Evolutionary conservation across 768 basidiomycete genomes (phyloP).

Genomic region (Tephrocybe rancida): DNA sequence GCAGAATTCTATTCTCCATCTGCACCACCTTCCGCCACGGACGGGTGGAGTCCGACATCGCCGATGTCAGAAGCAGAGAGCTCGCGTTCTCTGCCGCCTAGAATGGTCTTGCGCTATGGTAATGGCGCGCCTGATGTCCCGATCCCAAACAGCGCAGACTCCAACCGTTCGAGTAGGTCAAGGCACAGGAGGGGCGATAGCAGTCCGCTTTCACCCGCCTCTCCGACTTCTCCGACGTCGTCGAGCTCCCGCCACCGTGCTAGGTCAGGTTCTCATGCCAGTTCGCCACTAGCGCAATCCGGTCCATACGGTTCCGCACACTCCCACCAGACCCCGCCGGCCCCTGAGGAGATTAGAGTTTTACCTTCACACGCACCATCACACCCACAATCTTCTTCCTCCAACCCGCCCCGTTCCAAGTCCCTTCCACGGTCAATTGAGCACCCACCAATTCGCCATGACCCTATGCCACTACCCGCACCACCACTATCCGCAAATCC

Average conservation of each 20-base stretch:
- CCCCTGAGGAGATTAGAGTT: constrained; percentile 66
- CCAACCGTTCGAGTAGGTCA: constrained; percentile 21
- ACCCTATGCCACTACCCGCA: constrained; percentile 9
- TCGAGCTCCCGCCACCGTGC: constrained; percentile 36
- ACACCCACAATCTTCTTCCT: constrained; percentile 34
- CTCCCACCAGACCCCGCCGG: constrained; percentile 25
- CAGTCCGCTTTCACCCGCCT: constrained; percentile 28
- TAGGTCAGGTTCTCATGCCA: constrained; percentile 39
- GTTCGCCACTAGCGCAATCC: constrained; percentile 29
- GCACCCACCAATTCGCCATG: constrained; percentile 24
- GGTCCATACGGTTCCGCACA: constrained; percentile 24
- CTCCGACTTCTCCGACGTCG: constrained; percentile 15
- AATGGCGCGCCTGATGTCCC: constrained; percentile 68
- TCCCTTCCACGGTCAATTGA: constrained; percentile 47
- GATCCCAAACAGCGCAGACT: constrained; percentile 46
- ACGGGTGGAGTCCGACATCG: constrained; percentile 41
- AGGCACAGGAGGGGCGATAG: constrained; percentile 24
- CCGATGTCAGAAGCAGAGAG: constrained; percentile 52
- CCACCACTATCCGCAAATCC: constrained; percentile 24
- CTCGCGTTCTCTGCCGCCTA: constrained; percentile 61
- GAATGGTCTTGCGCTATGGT: constrained; percentile 69
- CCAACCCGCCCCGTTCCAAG: constrained; percentile 42
- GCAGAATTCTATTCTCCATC: constrained; percentile 59
- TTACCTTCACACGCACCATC: constrained; percentile 50
- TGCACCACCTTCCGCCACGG: constrained; percentile 51